Conservation (phyloP, 2,329 filamentous ascomycete species). For the Septoria linicola region DNA sequence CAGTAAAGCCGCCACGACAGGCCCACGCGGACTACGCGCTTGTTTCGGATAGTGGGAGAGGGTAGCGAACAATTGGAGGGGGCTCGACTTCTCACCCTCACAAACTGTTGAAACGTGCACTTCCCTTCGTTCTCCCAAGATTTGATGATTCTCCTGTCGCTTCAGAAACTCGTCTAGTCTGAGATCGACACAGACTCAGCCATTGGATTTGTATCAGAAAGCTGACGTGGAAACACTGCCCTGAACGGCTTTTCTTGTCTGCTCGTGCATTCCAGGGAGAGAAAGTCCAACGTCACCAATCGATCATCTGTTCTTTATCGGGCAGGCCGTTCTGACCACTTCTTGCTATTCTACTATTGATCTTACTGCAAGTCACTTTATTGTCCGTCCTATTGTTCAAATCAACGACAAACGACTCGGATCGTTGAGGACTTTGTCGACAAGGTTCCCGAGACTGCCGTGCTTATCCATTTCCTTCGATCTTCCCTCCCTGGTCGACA, state of each 20-base stretch:
- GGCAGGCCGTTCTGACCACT: neutral
- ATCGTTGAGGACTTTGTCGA: slow-evolving; percentile 1
- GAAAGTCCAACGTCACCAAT: neutral
- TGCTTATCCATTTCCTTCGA: slow-evolving; percentile 6
- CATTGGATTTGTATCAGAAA: neutral
- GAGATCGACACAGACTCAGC: neutral
- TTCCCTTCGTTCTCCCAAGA: slow-evolving; percentile 1
- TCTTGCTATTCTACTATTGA: neutral
- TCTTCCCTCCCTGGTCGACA: slow-evolving; percentile 5
- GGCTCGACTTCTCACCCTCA: neutral
- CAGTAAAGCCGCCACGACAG: too few relatives aligned
- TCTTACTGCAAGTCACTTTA: neutral
- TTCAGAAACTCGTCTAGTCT: slow-evolving; percentile 4
- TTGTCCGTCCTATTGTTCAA: neutral
- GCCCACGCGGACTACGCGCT: slow-evolving; percentile 12
- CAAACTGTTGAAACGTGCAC: neutral
- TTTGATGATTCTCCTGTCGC: slow-evolving; percentile 1
- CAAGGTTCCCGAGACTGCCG: slow-evolving; percentile 2
- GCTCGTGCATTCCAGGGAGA: slow-evolving; percentile 11
- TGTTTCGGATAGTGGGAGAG: slow-evolving; percentile 9
- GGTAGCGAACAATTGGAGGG: slow-evolving; percentile 10
- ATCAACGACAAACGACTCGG: neutral
- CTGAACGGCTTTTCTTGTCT: slow-evolving; percentile 1
- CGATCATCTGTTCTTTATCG: neutral
- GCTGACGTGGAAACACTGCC: slow-evolving; percentile 13